Evolutionary conservation across 306 rosid species (phyloP).

Genomic region (Cucurbita maxima): DNA sequence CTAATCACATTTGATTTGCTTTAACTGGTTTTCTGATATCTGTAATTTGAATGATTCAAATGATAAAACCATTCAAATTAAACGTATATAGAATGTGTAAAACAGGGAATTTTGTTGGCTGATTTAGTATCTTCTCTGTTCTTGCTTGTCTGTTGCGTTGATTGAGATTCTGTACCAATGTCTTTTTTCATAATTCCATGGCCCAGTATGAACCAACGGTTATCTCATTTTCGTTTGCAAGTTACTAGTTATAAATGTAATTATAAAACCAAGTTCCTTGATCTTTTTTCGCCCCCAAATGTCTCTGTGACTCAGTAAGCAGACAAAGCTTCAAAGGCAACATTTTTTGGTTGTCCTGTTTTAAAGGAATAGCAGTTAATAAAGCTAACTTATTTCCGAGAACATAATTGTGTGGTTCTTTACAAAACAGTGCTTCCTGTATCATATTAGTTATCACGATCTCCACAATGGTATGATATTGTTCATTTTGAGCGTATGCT

Average conservation of each 20-base stretch:
- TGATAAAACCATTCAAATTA: too few relatives aligned
- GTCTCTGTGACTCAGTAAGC: neutral
- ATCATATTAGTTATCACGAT: too few relatives aligned
- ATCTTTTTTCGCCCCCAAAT: neutral
- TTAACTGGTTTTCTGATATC: too few relatives aligned
- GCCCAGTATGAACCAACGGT: neutral
- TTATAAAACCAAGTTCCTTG: neutral
- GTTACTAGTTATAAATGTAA: neutral
- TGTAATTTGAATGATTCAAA: too few relatives aligned
- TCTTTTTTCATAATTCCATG: neutral
- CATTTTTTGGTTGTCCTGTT: neutral
- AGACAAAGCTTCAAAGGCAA: neutral
- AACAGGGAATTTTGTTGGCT: too few relatives aligned
- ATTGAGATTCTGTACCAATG: neutral
- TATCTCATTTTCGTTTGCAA: neutral
- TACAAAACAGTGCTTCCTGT: neutral
- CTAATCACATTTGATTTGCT: too few relatives aligned
- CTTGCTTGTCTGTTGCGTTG: neutral
- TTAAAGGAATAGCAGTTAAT: neutral
- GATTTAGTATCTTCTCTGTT: too few relatives aligned
- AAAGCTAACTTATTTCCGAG: neutral
- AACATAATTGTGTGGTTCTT: neutral
- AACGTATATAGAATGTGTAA: too few relatives aligned
- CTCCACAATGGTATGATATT: too few relatives aligned
- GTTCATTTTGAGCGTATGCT: too few relatives aligned